Conservation (phyloP, 768 basidiomycete genomes). For the Chalciporus piperatus region DNA sequence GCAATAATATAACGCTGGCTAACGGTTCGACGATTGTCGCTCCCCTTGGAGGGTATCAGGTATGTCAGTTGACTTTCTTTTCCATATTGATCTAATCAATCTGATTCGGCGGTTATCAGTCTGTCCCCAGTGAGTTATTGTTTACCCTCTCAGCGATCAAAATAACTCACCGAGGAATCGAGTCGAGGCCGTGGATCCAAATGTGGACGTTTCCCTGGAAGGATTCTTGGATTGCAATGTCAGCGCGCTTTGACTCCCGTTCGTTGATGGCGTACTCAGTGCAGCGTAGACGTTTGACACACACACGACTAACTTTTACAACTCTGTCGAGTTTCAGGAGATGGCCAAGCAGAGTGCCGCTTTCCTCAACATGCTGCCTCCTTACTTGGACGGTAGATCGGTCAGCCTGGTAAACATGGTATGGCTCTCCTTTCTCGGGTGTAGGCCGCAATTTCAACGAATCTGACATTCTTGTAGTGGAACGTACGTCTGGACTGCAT, state of each 20-base stretch:
- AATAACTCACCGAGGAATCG: constrained; percentile 20
- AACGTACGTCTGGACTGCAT: constrained; percentile 35
- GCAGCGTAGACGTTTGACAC: constrained; percentile 43
- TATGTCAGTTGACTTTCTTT: constrained; percentile 17
- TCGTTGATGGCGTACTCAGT: not conserved
- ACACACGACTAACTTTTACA: constrained; percentile 52
- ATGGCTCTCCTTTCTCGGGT: not conserved
- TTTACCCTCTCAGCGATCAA: not conserved
- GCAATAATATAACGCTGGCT: constrained; percentile 55
- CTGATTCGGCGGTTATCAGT: constrained; percentile 18
- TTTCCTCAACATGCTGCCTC: constrained; percentile 50
- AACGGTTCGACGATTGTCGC: constrained; percentile 58
- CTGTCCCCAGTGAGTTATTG: constrained; percentile 39
- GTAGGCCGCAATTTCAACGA: not conserved
- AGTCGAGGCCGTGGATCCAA: constrained; percentile 63
- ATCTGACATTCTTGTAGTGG: constrained; percentile 34
- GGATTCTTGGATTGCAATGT: constrained; percentile 64
- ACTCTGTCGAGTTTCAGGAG: constrained; percentile 47
- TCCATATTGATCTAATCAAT: constrained; percentile 8
- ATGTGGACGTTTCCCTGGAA: constrained; percentile 61
- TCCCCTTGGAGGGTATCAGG: constrained; percentile 67
- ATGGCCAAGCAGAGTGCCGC: constrained; percentile 42
- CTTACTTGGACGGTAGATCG: constrained; percentile 52
- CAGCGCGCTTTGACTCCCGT: constrained; percentile 6
- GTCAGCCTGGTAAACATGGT: constrained; percentile 61